A percentile compares a stretch with the other conserved stretches of the same genome.
These are phyloP conservation scores for Boletus subparvulus DNA, from an alignment of 768 basidiomycete genomes.

Conservation along the genomic window DNA sequence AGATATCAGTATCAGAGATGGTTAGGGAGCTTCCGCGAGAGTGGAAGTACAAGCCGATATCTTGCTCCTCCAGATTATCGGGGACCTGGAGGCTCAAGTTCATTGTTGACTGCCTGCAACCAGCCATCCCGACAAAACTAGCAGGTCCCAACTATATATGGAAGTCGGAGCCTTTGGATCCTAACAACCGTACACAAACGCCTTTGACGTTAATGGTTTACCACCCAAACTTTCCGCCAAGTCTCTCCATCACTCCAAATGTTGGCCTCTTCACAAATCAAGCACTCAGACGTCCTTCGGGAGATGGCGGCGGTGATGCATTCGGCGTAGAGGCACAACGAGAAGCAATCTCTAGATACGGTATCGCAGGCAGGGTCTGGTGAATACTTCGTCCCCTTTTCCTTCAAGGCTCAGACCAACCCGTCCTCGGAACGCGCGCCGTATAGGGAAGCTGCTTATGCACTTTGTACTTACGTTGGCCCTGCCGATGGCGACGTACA, in stretches of 20 bases:
- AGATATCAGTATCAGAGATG: conserved; percentile 26
- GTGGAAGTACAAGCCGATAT: conserved; percentile 26
- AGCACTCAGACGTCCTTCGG: not conserved
- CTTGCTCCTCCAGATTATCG: conserved; percentile 27
- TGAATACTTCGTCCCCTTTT: conserved; percentile 36
- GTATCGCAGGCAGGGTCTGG: conserved; percentile 88
- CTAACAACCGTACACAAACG: conserved; percentile 16
- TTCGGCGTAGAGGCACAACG: conserved; percentile 45
- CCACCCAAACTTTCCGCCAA: conserved; percentile 46
- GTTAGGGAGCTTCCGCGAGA: conserved; percentile 26
- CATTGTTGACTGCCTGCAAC: conserved; percentile 7
- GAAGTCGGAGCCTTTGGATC: not conserved
- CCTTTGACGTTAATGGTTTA: not conserved
- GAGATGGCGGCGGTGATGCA: not conserved
- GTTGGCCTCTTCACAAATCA: not conserved
- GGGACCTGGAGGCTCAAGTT: conserved; percentile 8
- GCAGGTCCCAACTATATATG: not conserved
- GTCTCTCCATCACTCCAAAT: conserved; percentile 41
- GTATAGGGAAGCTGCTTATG: conserved; percentile 72
- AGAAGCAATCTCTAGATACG: conserved; percentile 65
- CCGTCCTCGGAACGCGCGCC: not conserved
- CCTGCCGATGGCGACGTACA: conserved; percentile 23
- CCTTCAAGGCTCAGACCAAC: conserved; percentile 10
- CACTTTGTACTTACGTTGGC: conserved; percentile 54
- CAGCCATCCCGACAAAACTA: not conserved